Evolutionary conservation across 23 red algal genomes (phyloP).

Genomic region (Porphyridium purpureum): DNA sequence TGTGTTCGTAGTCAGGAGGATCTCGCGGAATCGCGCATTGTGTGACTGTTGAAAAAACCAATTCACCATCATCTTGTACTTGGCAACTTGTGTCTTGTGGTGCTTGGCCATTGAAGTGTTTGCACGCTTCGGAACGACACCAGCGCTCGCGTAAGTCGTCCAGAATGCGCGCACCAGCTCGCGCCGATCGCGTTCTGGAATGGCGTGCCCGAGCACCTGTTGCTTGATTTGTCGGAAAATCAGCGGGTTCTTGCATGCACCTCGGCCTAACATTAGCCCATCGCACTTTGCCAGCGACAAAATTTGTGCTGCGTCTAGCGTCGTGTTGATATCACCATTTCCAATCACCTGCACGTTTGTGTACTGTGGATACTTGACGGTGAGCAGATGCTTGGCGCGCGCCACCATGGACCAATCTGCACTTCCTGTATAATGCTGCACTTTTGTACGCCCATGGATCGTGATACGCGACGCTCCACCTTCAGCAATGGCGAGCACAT

Average conservation of each 20-base stretch:
- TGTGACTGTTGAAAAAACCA: no score
- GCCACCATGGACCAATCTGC: background rate
- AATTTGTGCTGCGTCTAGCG: background rate
- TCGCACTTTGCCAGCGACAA: background rate
- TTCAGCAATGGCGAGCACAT: background rate
- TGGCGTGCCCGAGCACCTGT: background rate
- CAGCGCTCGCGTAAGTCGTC: no score
- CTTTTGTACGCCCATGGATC: background rate
- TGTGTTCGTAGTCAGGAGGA: no score
- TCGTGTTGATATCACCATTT: background rate
- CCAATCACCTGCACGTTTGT: background rate
- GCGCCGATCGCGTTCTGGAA: no score
- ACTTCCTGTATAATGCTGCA: background rate
- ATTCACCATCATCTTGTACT: no score
- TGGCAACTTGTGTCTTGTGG: no score
- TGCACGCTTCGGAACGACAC: no score
- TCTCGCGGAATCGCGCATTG: no score
- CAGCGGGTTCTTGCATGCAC: background rate
- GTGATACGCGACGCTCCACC: background rate
- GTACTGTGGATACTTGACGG: no score
- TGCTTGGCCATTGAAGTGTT: no score
- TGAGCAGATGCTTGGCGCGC: background rate
- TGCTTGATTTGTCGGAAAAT: background rate
- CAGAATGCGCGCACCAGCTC: no score
- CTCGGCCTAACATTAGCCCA: background rate